Conservation (phyloP, 441 rosid genomes). For the Pelargonium citronellum region DNA sequence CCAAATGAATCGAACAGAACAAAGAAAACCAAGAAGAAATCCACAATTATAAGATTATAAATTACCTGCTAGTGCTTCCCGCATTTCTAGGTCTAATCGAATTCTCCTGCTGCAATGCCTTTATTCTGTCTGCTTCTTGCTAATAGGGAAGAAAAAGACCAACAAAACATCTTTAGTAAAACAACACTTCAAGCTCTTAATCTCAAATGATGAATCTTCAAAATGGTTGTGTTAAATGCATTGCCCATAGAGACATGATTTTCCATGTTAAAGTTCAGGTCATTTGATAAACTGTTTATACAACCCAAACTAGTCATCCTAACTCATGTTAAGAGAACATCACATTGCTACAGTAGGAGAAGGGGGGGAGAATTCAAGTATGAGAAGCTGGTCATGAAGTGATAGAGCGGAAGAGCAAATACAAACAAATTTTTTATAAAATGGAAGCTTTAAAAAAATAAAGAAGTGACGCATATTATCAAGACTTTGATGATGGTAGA, state of each 20-base stretch:
- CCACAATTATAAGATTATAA: constrained; percentile 14
- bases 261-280: neutral
- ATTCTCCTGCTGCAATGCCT: constrained; percentile 42
- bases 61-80: constrained; percentile 43
- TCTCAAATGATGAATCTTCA: neutral
- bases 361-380: neutral
- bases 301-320: neutral
- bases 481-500: neutral
- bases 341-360: neutral
- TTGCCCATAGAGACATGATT: neutral
- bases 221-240: constrained; percentile 9
- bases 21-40: neutral
- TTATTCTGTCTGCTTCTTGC: constrained; percentile 65
- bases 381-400: neutral
- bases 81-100: constrained; percentile 24
- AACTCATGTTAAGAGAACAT: neutral
- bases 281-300: neutral
- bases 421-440: neutral
- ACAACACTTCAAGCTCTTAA: constrained; percentile 9
- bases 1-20: neutral
- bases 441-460: neutral
- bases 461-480: neutral
- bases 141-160: constrained; percentile 24
- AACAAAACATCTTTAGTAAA: constrained; percentile 14
- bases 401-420: neutral